Evolutionary conservation across 805 yeast species (phyloP).

Genomic region (Metschnikowia colocasiae): DNA sequence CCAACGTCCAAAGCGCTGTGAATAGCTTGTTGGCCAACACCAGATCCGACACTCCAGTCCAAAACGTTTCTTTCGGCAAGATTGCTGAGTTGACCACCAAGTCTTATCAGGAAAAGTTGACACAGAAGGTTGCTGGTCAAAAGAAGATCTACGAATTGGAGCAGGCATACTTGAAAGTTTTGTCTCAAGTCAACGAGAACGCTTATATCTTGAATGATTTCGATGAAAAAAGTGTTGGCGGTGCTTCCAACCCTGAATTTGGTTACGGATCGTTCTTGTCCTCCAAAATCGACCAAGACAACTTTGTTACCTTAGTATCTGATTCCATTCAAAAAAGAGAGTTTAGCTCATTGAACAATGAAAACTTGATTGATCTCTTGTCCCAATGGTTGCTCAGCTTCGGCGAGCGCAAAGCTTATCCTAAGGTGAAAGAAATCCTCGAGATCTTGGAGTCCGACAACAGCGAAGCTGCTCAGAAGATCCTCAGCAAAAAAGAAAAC

Average conservation of each 20-base stretch:
- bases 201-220: slow-evolving; percentile 61
- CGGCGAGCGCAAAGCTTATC: slow-evolving; percentile 33
- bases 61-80: slow-evolving; percentile 59
- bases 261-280: slow-evolving; percentile 78
- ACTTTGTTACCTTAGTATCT: slow-evolving; percentile 44
- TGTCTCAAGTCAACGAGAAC: slow-evolving; percentile 60
- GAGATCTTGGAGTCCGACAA: slow-evolving; percentile 38
- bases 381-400: slow-evolving; percentile 67
- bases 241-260: slow-evolving; percentile 67
- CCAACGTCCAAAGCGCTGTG: slow-evolving; percentile 41
- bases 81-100: slow-evolving; percentile 28
- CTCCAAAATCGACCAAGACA: slow-evolving; percentile 47
- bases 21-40: slow-evolving; percentile 51
- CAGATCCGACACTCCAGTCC: slow-evolving; percentile 51
- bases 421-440: slow-evolving; percentile 31
- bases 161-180: slow-evolving; percentile 70
- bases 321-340: slow-evolving; percentile 43
- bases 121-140: slow-evolving; percentile 34
- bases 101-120: slow-evolving; percentile 21
- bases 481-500: slow-evolving; percentile 45
- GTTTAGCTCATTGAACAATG: slow-evolving; percentile 42
- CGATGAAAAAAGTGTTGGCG: slow-evolving; percentile 42
- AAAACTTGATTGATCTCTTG: slow-evolving; percentile 51
- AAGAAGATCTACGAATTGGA: slow-evolving; percentile 55
- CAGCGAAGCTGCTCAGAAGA: slow-evolving; percentile 39